Conservation (phyloP, 768 basidiomycete species). For the Hygrophoropsis aurantiaca region DNA sequence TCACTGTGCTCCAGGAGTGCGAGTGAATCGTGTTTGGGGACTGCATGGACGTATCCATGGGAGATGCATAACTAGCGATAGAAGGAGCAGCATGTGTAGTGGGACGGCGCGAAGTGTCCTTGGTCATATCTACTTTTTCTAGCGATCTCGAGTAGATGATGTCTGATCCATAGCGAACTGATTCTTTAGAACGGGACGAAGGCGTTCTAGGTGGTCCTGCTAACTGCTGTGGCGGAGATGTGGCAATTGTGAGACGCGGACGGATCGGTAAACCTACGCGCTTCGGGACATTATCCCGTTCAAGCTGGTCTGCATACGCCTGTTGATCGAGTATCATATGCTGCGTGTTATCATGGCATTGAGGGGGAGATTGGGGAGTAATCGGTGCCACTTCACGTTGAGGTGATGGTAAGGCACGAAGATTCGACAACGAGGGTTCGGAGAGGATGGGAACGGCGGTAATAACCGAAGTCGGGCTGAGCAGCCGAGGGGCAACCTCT, state of each 20-base stretch:
- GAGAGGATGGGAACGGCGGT: not conserved
- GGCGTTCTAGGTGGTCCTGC: not conserved
- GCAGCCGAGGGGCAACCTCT: not conserved
- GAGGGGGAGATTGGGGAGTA: not conserved
- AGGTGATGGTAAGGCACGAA: not conserved
- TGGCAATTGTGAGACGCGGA: constrained; percentile 8
- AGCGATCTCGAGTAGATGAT: constrained; percentile 18
- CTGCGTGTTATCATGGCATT: not conserved
- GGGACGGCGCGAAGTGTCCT: not conserved
- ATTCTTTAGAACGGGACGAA: constrained; percentile 1
- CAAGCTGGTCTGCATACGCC: constrained; percentile 16
- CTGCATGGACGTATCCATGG: not conserved
- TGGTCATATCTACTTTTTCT: not conserved
- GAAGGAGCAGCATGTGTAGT: not conserved
- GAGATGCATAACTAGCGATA: not conserved
- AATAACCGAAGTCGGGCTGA: not conserved
- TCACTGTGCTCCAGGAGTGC: not conserved
- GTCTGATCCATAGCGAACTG: constrained; percentile 27
- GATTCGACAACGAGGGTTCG: not conserved
- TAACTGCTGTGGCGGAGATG: constrained; percentile 3
- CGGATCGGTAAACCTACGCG: not conserved
- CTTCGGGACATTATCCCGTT: constrained; percentile 7
- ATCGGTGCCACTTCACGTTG: not conserved
- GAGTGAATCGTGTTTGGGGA: not conserved
- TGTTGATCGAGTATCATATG: constrained; percentile 23